These are phyloP conservation scores for Mycothermus thermophilus DNA, from an alignment of 495 filamentous ascomycete species.

Conservation along the genomic window DNA sequence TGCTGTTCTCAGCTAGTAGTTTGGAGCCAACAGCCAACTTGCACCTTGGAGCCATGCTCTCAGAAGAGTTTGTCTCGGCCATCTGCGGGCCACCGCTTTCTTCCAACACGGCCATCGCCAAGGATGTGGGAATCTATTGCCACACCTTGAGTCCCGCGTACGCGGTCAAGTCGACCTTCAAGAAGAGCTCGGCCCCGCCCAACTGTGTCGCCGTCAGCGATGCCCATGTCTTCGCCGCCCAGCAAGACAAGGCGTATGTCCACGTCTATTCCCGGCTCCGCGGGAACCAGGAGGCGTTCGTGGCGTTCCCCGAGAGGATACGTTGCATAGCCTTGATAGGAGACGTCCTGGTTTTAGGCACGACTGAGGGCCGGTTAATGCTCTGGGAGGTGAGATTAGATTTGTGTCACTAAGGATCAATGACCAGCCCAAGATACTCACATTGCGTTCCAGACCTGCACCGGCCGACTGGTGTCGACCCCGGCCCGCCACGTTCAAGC, in stretches of 20 bases:
- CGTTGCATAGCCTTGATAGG: conserved; percentile 50
- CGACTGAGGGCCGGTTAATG: conserved; percentile 70
- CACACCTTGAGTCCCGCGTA: conserved; percentile 67
- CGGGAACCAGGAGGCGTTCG: conserved; percentile 71
- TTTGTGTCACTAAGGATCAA: background rate
- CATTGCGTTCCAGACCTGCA: conserved; percentile 48
- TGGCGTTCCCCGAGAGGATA: conserved; percentile 77
- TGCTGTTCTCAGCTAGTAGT: no score
- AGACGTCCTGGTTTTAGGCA: conserved; percentile 70
- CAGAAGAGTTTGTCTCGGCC: conserved; percentile 68
- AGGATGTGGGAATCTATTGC: conserved; percentile 72
- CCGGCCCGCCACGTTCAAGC: conserved; percentile 75
- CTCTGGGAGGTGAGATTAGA: conserved; percentile 67
- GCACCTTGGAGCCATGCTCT: no score
- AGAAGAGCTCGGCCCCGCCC: conserved; percentile 71
- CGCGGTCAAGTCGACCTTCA: conserved; percentile 61
- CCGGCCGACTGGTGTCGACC: conserved; percentile 79
- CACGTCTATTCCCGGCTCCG: conserved; percentile 79
- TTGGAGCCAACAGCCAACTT: no score
- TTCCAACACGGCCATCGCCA: conserved; percentile 49
- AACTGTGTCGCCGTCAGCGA: conserved; percentile 71
- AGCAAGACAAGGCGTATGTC: conserved; percentile 78
- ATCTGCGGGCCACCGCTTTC: conserved; percentile 50
- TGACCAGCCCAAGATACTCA: conserved; percentile 3
- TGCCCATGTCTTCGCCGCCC: conserved; percentile 80